A percentile compares a stretch with the other conserved stretches of the same genome.
Conservation (phyloP, 1,139 yeast species). For the Pichia sp. region DNA sequence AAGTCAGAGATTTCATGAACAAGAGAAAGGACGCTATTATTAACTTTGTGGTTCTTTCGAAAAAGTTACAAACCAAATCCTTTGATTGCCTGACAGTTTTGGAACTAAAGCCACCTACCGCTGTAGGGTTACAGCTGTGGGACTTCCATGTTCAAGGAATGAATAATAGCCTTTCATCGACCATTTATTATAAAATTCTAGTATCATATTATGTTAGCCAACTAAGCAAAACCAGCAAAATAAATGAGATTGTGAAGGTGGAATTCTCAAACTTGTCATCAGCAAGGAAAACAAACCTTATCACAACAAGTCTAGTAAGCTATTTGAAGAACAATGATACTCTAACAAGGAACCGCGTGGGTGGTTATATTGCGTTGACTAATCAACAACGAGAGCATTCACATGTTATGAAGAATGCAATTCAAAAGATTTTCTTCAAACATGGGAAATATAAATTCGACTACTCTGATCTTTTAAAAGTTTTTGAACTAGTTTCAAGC, state of each 20-base stretch:
- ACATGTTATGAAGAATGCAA: slow-evolving; percentile 7
- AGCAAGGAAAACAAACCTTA: slow-evolving; percentile 6
- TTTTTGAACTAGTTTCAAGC: slow-evolving; percentile 10
- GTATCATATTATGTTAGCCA: not conserved
- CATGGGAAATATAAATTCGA: not conserved
- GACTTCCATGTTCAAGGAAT: slow-evolving; percentile 5
- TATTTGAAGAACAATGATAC: slow-evolving; percentile 5
- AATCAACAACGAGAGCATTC: slow-evolving; percentile 13
- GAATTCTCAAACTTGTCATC: slow-evolving; percentile 12
- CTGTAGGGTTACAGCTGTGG: slow-evolving; percentile 7
- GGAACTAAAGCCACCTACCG: not conserved
- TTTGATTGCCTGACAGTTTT: slow-evolving; percentile 5
- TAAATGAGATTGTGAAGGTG: slow-evolving; percentile 8
- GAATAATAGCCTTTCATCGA: slow-evolving; percentile 1
- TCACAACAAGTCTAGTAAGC: not conserved
- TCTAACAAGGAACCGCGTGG: slow-evolving; percentile 12
- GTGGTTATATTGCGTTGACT: slow-evolving; percentile 11
- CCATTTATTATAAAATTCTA: slow-evolving; percentile 9
- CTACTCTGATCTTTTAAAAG: slow-evolving; percentile 9
- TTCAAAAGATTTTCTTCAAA: slow-evolving; percentile 2
- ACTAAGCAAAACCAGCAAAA: not conserved
- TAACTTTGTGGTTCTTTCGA: not conserved
- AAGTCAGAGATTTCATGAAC: not conserved
- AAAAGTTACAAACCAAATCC: not conserved
- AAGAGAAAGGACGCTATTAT: slow-evolving; percentile 1